Base-by-base conservation (phyloP, 768 basidiomycete species). In the Pulveroboletus sp. region DNA sequence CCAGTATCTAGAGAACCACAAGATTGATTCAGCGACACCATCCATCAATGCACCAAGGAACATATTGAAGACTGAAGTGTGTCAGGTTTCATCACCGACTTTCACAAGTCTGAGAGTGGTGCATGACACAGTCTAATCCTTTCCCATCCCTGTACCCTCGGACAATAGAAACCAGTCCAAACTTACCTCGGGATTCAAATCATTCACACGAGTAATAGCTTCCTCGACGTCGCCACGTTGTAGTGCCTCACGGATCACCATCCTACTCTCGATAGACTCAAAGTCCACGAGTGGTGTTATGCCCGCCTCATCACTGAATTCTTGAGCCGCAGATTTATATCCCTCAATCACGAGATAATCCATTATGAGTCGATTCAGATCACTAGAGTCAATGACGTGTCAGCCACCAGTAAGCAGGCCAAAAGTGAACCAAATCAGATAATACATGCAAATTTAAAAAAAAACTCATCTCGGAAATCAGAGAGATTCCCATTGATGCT, bases 401-500 rank as follows among this genome's bases (percentile, higher is more conserved):
- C 47, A 64, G 51, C 21, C 42, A 37, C 34, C 38, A 47, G 32
- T 61, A 59, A 57, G 55, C 12, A 17, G 27, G 31, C 17, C 6
- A 13, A 49, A 47, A 69, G 61, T 66, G 62, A 66, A 62, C 20
- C 40, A 54, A 35, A 58, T 91, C 89, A 90, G 92, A 86, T 88
- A 89, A 87, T 87, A 85, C 82, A 90, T 90, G 83, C 84, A 84
- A 81, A 74, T 66, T 77, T 76, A 79, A 71, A 62, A 79, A 71
- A 62, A 59, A 42, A 23, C 76, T 87, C 84, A 75, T 85, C 87
- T 83, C 74, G 56, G 45, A 65, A 69, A 69, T 91, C 93, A 86
- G 95, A 94, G 95, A 98, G 95, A 98, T 98, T 99, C 95, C 95
- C 94, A 97, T 77, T 85, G 68, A 64, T 74, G 68, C 78, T 73